Base-by-base conservation (phyloP, 2,329 filamentous ascomycete species). In the Fusarium sp. region DNA sequence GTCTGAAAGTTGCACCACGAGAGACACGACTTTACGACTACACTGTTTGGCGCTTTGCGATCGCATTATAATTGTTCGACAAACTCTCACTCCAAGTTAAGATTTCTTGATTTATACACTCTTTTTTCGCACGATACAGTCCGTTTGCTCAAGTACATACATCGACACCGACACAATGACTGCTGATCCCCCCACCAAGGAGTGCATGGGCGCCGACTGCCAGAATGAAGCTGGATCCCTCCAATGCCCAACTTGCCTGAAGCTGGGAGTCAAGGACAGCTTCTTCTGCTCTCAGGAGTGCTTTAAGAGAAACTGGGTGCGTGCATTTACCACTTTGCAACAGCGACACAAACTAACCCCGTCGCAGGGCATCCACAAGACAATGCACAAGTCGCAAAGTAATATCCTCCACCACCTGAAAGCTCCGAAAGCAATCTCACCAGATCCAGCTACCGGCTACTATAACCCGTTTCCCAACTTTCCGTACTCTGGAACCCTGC, bases 201-300 rank as follows among this genome's bases (percentile, higher is more conserved):
- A 91, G 83, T 99, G 96, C 81, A 86, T 92, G 60, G 93, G 96
- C 53, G 86, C 87, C 65, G 94, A 97, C 81, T 99, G 96, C 86
- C 86, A 89, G 44, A 97, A 98, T 72, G 92, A 95, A 72, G 95
- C 95, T 63, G 92, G 94, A 68, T 87, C 91, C 59, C 85, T 99
- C 50, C 95, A 98, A 82, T 99, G 96, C 83, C 96, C 96, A 60
- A 98, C 94, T 54, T 99, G 96, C 81, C 87, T 98, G 78, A 98
- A 97, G 84, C 86, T 95, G 47, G 93, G 92, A 59, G 92, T 91
- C 77, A 91, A 95, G 80, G 94, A 96, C 79, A 97, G 94, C 85
- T 98, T 91, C 84, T 99, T 98, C 85, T 99, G 96, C 86, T 94
- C 94, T 33, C 96, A 99, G 83, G 96, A 98, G 77, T 99, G 96